Base-by-base conservation (phyloP, 768 basidiomycete genomes). In the Tulasnella sp. region DNA sequence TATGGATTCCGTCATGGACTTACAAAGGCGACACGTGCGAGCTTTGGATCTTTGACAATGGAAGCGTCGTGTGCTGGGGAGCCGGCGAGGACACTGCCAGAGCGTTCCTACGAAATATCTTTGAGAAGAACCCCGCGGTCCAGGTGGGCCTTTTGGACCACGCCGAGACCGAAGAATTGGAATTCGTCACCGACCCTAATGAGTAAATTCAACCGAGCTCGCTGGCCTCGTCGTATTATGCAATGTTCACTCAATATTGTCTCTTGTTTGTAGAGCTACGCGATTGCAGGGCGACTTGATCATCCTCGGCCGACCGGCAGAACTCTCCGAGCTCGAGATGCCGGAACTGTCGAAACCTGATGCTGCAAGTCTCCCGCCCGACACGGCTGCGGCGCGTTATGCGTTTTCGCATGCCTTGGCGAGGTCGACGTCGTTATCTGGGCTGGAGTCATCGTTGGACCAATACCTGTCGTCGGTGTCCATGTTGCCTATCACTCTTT, bases 1-100 rank as follows among this genome's bases (percentile, higher is more conserved):
- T 81, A 77, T 89, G 85, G 84, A 72, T 88, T 46, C 25, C 15
- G 5, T 17, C 29, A 36, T 57, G 55, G 62, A 68, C 67, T 39
- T 67, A 65, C 19, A 65, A 67, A 59, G 67, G 67, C 2, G 65
- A 69, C 19, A 49, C 63, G 49, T 91, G 90, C 14, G 92, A 96
- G 67, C 72, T 91, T 9, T 94, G 93, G 67, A 76, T 96, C 11
- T 96, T 96, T 67, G 75, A 77, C 17, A 90, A 88, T 62, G 91
- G 91, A 2, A 86, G 80, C 62, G 83, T 90, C 58, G 92, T 96
- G 5, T 89, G 82, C 63, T 96, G 91, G 91, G 90, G 89, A 4
- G 69, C 92, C 53, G 77, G 74, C 12, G 87, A 92, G 67, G 74
- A 75, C 7, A 86, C 86, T 36, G 91, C 85, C 2, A 74, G 72